Percentiles rank a stretch among this genome's conserved stretches.
phyloP scores from a whole-genome alignment of 225 moss, liverwort and hornwort species.

The Polytrichum formosum region DNA sequence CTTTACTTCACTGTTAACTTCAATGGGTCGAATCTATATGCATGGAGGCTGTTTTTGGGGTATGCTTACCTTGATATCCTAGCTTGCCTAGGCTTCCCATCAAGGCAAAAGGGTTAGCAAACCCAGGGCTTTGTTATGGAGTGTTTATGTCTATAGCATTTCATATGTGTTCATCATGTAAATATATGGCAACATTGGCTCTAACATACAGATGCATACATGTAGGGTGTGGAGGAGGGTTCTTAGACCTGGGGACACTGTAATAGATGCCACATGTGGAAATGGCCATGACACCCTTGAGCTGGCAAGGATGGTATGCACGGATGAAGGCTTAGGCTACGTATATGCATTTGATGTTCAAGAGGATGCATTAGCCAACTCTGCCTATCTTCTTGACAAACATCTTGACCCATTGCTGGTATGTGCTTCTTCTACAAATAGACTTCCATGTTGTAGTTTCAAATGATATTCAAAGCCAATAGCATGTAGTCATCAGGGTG shows the following conservation, averaged over 20 bases:
- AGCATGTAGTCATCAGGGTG: too few species aligned
- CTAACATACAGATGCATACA: not conserved
- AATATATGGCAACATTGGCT: too few species aligned
- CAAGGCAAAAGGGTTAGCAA: not conserved
- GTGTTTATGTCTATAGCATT: not conserved
- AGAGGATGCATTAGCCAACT: slow-evolving; percentile 71
- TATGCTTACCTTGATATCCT: not conserved
- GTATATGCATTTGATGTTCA: slow-evolving; percentile 89
- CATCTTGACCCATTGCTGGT: slow-evolving; percentile 68
- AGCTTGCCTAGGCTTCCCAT: not conserved
- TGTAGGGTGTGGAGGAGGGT: slow-evolving; percentile 81
- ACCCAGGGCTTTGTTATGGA: not conserved
- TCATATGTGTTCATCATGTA: slow-evolving; percentile 6
- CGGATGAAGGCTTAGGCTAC: slow-evolving; percentile 51
- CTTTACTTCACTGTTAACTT: too few species aligned
- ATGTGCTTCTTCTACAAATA: not conserved
- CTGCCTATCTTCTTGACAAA: slow-evolving; percentile 65
- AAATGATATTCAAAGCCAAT: too few species aligned
- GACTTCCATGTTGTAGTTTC: too few species aligned
- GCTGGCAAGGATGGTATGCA: slow-evolving; percentile 72
- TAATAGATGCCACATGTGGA: slow-evolving; percentile 91
- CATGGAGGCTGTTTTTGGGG: not conserved
- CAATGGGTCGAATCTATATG: too few species aligned
- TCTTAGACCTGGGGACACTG: slow-evolving; percentile 73
- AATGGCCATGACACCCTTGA: slow-evolving; percentile 86